Evolutionary conservation across 2,329 filamentous ascomycete species (phyloP).

Genomic region (Claviceps capensis): DNA sequence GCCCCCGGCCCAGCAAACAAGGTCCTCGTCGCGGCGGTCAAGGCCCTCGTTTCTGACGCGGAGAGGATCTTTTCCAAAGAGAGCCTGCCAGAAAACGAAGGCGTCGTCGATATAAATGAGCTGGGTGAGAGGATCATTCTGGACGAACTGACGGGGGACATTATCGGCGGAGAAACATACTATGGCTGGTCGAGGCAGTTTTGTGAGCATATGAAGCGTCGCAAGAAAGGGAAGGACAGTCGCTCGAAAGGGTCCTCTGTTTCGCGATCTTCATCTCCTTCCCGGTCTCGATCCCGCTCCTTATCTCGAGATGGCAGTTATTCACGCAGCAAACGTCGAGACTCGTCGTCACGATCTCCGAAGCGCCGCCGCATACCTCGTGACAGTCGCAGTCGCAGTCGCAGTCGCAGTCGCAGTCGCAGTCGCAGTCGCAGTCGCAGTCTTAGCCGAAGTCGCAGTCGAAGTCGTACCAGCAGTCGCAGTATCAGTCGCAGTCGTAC

Average conservation of each 20-base stretch:
- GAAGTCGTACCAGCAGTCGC: constrained; percentile 10
- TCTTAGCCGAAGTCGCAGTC: constrained; percentile 12
- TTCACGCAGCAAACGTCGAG: constrained; percentile 17
- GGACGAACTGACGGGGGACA: constrained; percentile 52
- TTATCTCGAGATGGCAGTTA: constrained; percentile 11
- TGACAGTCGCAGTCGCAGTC: constrained; percentile 10
- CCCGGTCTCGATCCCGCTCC: constrained; percentile 11
- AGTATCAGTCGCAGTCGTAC: constrained; percentile 11
- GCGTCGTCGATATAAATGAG: constrained; percentile 54
- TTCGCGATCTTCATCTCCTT: constrained; percentile 16
- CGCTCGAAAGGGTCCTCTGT: constrained; percentile 20
- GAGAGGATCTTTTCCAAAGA: constrained; percentile 51
- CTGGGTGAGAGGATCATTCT: constrained; percentile 55
- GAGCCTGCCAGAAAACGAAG: constrained; percentile 31
- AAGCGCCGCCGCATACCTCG: constrained; percentile 17
- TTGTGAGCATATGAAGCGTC: constrained; percentile 65
- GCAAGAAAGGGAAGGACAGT: constrained; percentile 20
- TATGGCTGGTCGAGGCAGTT: constrained; percentile 79
- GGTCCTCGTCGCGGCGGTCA: constrained; percentile 53
- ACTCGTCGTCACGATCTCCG: constrained; percentile 16
- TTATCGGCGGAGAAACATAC: constrained; percentile 58
- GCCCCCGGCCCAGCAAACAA: constrained; percentile 53
- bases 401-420: constrained; percentile 12
- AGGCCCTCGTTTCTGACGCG: constrained; percentile 54
- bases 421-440: constrained; percentile 9